phyloP scores from a whole-genome alignment of 75 land plant genomes.

The Larix kaempferi region DNA sequence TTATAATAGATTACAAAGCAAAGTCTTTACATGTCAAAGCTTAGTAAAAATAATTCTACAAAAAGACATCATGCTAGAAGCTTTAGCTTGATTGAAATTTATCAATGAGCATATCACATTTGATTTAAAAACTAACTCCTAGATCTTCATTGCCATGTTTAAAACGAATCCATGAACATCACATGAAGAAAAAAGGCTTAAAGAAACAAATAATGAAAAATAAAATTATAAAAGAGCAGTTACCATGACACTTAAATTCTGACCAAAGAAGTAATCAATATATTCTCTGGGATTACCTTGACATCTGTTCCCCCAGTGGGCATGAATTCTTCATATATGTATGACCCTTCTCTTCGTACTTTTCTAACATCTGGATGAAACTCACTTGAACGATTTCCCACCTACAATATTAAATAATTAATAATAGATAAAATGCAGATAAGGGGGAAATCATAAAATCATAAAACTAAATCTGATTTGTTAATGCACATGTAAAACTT shows the following conservation, averaged over 20 bases:
- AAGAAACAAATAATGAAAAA: neutral
- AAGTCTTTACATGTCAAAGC: neutral
- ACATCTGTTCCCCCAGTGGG: slow-evolving; percentile 99
- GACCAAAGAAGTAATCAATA: neutral
- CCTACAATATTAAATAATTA: slow-evolving; percentile 30
- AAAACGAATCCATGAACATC: too few species aligned
- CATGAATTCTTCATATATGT: slow-evolving; percentile 98
- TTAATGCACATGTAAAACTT: too few species aligned
- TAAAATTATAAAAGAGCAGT: neutral
- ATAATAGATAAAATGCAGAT: too few species aligned
- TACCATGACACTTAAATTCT: neutral
- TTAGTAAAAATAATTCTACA: neutral
- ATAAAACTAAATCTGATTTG: too few species aligned
- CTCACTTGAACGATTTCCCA: slow-evolving; percentile 99
- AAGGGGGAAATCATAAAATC: too few species aligned
- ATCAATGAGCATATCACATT: neutral
- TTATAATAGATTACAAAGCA: neutral
- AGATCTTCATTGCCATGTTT: neutral
- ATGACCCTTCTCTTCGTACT: slow-evolving; percentile 95
- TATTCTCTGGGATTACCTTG: slow-evolving; percentile 45
- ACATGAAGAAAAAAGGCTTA: too few species aligned
- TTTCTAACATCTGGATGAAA: slow-evolving; percentile 94
- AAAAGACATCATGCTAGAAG: neutral
- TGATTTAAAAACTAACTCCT: neutral
- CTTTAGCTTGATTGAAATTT: neutral